Base-by-base conservation (phyloP, 164 flowering plant genomes). In the Berberis vulgaris region DNA sequence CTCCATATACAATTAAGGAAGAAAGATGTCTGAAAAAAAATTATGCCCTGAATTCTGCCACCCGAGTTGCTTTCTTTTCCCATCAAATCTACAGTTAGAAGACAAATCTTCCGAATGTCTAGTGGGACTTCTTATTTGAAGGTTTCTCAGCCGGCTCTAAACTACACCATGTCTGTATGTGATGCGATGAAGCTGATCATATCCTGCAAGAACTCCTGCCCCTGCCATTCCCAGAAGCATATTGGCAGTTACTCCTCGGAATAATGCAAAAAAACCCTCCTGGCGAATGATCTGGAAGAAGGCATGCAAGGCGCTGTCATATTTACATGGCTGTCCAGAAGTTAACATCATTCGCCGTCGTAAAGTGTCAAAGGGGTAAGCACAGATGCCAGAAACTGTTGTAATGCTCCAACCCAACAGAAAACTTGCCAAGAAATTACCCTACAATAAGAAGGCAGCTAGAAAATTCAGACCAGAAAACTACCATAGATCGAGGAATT, bases 331-430 rank as follows among this genome's bases (percentile, higher is more conserved):
- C 49, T 89, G 94, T 64, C 99, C 99, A 43, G 99, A 91, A 4
- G 98, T 95, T 53, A 95, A 77, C 99, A 95, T 95, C 97, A 95
- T 91, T 82, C 99, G 83, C 46, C 97, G 76, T 8, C 97, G 78
- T 41, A 89, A 6, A 7, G 97, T 91, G 76, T 95, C 97, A 67
- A 95, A 91, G 7, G 97, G 99, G 69, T 95, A 91, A 9, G 99
- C 97, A 76, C 91, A 91, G 7, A 91, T 78, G 54, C 97, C 97
- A 42, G 97, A 88, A 62, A 85, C 68, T 6, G 88, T 86, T 41
- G 96, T 89, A 45, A 91, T 73, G 64, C 95, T 86, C 98, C 99
- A 95, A 52, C 99, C 98, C 73, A 91, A 70, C 39, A 85, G 71
- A 74, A 91, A 95, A 73, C 97, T 86, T 41, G 94, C 96, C 49